Evolutionary conservation across 1,284 basidiomycete genomes (phyloP).

Genomic region (Sporisorium exsertum): DNA sequence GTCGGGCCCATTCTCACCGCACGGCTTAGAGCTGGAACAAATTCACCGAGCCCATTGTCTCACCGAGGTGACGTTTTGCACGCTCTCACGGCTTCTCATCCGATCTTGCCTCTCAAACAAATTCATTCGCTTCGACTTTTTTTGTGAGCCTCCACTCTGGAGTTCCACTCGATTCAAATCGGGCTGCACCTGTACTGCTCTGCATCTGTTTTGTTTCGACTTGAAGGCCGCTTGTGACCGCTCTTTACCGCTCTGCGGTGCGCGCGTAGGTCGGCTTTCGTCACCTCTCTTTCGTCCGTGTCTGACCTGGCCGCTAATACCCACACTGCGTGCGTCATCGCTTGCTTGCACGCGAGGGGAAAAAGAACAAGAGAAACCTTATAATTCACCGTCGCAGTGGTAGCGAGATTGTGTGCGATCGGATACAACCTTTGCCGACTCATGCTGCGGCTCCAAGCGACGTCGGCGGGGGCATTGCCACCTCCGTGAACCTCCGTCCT

Average conservation of each 20-base stretch:
- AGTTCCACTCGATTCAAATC: neutral
- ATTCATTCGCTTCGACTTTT: neutral
- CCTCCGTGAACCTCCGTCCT: neutral
- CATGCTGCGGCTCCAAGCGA: neutral
- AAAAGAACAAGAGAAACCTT: neutral
- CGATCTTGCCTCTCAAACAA: neutral
- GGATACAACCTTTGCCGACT: neutral
- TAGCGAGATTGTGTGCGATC: constrained; percentile 1
- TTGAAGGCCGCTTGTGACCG: neutral
- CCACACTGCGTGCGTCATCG: no score
- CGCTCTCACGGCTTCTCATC: neutral
- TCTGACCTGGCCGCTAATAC: no score
- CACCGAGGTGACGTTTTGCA: neutral
- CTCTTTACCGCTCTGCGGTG: neutral
- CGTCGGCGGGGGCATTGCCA: neutral
- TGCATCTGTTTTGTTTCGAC: neutral
- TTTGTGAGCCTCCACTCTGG: neutral
- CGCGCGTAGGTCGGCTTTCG: no score
- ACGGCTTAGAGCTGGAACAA: no score
- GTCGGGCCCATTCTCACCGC: neutral
- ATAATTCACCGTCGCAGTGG: neutral
- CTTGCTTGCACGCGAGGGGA: neutral
- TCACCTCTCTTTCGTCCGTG: no score
- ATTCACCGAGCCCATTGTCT: neutral
- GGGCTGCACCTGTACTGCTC: neutral